Conservation (phyloP, 202 grass and related monocot species). For the Zoysia matrella region DNA sequence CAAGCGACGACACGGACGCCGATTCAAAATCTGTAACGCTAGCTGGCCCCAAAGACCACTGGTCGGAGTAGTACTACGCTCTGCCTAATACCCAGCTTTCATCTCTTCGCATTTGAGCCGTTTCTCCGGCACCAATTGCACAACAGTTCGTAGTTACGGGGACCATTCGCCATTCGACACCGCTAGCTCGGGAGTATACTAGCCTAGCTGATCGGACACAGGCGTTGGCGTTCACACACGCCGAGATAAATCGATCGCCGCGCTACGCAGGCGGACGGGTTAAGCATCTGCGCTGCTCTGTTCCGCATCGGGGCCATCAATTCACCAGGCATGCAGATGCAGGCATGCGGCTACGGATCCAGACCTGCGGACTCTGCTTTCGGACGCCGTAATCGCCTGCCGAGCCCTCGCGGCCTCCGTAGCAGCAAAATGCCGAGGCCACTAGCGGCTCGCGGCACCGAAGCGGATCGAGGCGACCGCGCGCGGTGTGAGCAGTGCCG, state of each 20-base stretch:
- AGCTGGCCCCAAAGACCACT: not conserved
- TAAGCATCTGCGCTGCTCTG: not conserved
- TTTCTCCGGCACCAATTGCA: conserved; percentile 5
- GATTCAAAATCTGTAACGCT: not conserved
- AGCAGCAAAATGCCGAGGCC: not conserved
- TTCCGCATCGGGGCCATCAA: conserved; percentile 29
- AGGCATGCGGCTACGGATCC: not conserved
- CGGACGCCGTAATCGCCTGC: conserved; percentile 20
- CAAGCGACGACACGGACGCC: not conserved
- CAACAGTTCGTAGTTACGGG: not conserved
- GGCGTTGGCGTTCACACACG: not conserved
- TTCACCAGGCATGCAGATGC: conserved; percentile 19
- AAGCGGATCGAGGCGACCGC: not conserved
- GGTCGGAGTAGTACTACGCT: too few relatives aligned
- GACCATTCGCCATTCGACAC: not conserved
- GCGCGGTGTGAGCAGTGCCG: not conserved
- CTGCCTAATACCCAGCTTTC: not conserved
- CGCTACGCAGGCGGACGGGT: not conserved
- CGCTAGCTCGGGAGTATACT: not conserved
- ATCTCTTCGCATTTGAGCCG: conserved; percentile 15
- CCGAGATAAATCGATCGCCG: not conserved
- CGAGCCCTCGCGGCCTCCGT: not conserved
- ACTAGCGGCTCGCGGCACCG: not conserved
- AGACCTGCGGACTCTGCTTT: conserved; percentile 39
- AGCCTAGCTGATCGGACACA: not conserved